Evolutionary conservation across 1,284 basidiomycete species (phyloP).

Genomic region (Dichomitus squalens): DNA sequence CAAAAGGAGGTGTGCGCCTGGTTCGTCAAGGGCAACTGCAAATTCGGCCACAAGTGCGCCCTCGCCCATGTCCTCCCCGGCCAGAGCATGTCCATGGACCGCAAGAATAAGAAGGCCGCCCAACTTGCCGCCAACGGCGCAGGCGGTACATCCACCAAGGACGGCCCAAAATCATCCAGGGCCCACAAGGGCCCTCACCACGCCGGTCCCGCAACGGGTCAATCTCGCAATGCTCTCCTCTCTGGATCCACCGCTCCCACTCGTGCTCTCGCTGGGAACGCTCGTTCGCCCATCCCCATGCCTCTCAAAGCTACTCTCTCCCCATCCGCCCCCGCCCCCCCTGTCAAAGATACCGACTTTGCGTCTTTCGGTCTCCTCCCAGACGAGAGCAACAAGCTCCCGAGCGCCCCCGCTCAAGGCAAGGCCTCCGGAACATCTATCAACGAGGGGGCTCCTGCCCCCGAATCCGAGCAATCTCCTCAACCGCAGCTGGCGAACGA

Average conservation of each 20-base stretch:
- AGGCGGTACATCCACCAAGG: constrained; percentile 44
- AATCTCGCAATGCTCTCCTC: constrained; percentile 50
- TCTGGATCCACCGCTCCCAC: constrained; percentile 56
- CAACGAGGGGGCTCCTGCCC: constrained; percentile 1
- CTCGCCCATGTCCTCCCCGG: constrained; percentile 93
- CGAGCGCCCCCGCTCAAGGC: constrained; percentile 48
- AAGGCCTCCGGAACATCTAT: constrained; percentile 29
- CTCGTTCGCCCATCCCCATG: constrained; percentile 63
- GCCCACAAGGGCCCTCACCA: constrained; percentile 24
- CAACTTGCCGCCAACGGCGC: constrained; percentile 66
- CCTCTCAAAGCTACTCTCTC: constrained; percentile 71
- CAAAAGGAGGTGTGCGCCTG: constrained; percentile 94
- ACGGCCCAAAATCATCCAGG: constrained; percentile 27
- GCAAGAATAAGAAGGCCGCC: constrained; percentile 97
- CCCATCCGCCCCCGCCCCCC: constrained; percentile 78
- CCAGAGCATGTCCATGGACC: constrained; percentile 93
- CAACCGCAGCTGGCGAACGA: constrained; percentile 14
- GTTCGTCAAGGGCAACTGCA: constrained; percentile 96
- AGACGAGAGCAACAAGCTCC: constrained; percentile 52
- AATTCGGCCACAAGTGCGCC: constrained; percentile 97
- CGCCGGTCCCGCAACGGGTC: constrained; percentile 19
- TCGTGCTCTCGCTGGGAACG: constrained; percentile 44
- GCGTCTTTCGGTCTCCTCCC: constrained; percentile 61
- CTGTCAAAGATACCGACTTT: constrained; percentile 76
- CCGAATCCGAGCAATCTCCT: constrained; percentile 13